Conservation (phyloP, 2,329 filamentous ascomycete species). For the Capronia coronata region DNA sequence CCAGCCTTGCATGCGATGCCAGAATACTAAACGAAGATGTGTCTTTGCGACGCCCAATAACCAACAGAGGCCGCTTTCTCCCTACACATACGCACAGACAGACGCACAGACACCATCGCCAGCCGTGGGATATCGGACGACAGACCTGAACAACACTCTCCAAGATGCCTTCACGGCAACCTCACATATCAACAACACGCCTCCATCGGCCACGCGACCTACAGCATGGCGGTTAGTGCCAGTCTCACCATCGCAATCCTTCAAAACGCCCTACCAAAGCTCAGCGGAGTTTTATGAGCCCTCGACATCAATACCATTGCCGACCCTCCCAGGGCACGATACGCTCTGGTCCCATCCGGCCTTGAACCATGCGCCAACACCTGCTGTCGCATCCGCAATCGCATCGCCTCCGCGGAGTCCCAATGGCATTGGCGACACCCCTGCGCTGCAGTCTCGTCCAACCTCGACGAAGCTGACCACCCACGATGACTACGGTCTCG, state of each 20-base stretch:
- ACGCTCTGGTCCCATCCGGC: background rate
- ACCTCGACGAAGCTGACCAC: too few relatives aligned
- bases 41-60: constrained; percentile 1
- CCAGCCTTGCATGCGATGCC: constrained; percentile 7
- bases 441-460: background rate
- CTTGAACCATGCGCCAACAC: background rate
- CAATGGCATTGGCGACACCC: background rate
- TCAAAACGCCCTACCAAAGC: background rate
- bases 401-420: background rate
- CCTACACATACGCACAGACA: constrained; percentile 2
- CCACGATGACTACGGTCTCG: too few relatives aligned
- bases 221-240: background rate
- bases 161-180: background rate
- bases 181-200: background rate
- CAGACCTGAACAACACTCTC: background rate
- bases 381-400: background rate
- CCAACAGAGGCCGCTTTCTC: background rate
- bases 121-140: background rate
- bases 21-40: constrained; percentile 8
- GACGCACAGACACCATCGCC: background rate
- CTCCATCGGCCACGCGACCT: background rate
- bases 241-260: background rate
- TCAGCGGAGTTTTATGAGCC: background rate
- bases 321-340: background rate
- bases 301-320: background rate